phyloP scores from a whole-genome alignment of 2,329 filamentous ascomycete species.

The Colletotrichum plurivorum region DNA sequence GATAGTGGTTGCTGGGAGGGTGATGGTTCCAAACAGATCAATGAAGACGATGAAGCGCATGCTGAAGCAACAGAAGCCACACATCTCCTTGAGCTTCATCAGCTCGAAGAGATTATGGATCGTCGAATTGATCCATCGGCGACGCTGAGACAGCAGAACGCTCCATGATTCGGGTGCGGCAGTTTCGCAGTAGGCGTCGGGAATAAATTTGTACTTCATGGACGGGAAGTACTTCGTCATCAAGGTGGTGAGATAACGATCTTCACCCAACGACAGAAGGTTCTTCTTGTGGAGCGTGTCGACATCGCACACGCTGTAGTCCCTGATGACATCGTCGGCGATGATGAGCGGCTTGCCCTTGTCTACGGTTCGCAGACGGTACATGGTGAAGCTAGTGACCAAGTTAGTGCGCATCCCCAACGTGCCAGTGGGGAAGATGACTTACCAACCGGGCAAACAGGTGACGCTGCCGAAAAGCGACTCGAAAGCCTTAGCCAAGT shows the following conservation, averaged over 20 bases:
- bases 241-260: constrained; percentile 95
- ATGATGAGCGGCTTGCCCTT: constrained; percentile 96
- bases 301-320: constrained; percentile 90
- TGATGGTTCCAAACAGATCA: constrained; percentile 92
- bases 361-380: constrained; percentile 92
- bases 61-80: constrained; percentile 98
- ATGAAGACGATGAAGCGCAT: constrained; percentile 98
- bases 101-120: constrained; percentile 96
- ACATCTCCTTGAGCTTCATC: constrained; percentile 91
- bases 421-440: constrained; percentile 45
- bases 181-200: constrained; percentile 93
- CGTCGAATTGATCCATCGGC: constrained; percentile 99
- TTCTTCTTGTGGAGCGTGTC: constrained; percentile 99
- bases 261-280: constrained; percentile 91
- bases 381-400: constrained; percentile 91
- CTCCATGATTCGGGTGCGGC: constrained; percentile 95
- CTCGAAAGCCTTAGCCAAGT: constrained; percentile 96
- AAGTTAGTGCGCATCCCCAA: constrained; percentile 51
- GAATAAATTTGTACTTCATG: constrained; percentile 97
- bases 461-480: constrained; percentile 98
- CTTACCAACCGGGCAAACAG: constrained; percentile 98
- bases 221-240: constrained; percentile 98
- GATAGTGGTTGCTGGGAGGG: constrained; percentile 88
- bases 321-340: constrained; percentile 86
- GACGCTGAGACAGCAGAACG: constrained; percentile 95